Evolutionary conservation across 108 stramenopile genomes (phyloP), one percentile per base, ranked within the genome.

Genomic region (Skeletonema menzelii): DNA sequence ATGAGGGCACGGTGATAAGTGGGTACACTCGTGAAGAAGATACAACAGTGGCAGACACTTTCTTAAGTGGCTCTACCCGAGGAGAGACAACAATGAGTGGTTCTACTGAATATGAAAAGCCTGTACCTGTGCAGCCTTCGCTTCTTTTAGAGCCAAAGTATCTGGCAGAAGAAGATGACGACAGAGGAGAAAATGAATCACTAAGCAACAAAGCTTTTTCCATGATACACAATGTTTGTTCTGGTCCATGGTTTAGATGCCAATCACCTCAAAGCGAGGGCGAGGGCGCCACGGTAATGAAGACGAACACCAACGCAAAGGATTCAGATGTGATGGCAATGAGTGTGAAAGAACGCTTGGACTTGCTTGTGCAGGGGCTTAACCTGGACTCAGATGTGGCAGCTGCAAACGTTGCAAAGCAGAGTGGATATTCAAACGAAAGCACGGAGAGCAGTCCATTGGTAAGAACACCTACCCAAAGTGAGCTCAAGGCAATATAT

Each of bases 401-500:
- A n/a, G 15, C n/a, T n/a, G n/a, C 3, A 47, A 4, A 47, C 5
- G 19, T 20, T 20, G 3, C 7, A 20, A 47, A 47, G 46, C 4
- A 17, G 46, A 47, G 46, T 19, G 49, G 24, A 20, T 10, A 22
- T 22, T 53, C 8, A 22, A 53, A 22, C 15, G 8, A 22, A 22
- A 53, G 7, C 49, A 24, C 5, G 49, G 0, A 20, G 17, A 17
- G 19, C 19, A 47, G 0, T 53, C 5, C 20, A 2, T 22, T 53
- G 8, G 17, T 53, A 53, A 20, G 49, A 53, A 22, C 49, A 53
- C 49, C 49, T 22, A n/a, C 49, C 20, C 49, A 53, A 10, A n/a
- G n/a, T 53, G 49, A 53, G 49, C 49, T 53, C 8, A 53, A n/a
- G 49, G 49, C 49, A 53, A 53, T 53, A 8, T 53, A 53, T 22